Conservation (phyloP, 2,329 filamentous ascomycete genomes). For the Ilyonectria destructans region DNA sequence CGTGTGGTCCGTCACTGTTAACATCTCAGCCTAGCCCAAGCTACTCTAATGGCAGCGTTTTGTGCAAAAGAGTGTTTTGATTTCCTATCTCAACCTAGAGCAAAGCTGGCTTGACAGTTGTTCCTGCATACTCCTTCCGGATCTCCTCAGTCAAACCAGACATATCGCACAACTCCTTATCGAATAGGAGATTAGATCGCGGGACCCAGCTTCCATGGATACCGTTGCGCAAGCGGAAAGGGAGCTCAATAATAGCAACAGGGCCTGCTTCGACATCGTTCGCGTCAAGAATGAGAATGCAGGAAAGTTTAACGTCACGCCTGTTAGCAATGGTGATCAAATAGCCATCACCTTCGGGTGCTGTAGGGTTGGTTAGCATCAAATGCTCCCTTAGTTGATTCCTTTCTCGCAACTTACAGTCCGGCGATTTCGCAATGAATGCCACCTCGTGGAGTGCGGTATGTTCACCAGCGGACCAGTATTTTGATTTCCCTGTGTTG, state of each 20-base stretch:
- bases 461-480: conserved; percentile 8
- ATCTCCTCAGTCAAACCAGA: conserved; percentile 4
- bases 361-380: conserved; percentile 1
- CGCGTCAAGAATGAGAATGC: conserved; percentile 3
- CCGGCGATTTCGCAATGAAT: not conserved
- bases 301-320: conserved; percentile 6
- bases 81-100: not conserved
- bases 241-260: conserved; percentile 4
- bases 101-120: not conserved
- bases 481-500: conserved; percentile 1
- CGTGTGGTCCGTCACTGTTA: too few relatives aligned
- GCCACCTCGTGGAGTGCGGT: conserved; percentile 9
- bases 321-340: conserved; percentile 9
- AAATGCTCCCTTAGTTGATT: not conserved
- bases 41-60: too few relatives aligned
- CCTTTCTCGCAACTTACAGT: not conserved
- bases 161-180: conserved; percentile 7
- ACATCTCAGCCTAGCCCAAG: too few relatives aligned
- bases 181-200: not conserved
- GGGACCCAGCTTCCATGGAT: conserved; percentile 15
- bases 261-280: not conserved
- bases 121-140: not conserved
- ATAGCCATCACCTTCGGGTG: conserved; percentile 4
- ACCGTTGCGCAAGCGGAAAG: conserved; percentile 8
- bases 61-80: too few relatives aligned